Evolutionary conservation across 345 rosid genomes (phyloP).

Genomic region (Pistacia vera): DNA sequence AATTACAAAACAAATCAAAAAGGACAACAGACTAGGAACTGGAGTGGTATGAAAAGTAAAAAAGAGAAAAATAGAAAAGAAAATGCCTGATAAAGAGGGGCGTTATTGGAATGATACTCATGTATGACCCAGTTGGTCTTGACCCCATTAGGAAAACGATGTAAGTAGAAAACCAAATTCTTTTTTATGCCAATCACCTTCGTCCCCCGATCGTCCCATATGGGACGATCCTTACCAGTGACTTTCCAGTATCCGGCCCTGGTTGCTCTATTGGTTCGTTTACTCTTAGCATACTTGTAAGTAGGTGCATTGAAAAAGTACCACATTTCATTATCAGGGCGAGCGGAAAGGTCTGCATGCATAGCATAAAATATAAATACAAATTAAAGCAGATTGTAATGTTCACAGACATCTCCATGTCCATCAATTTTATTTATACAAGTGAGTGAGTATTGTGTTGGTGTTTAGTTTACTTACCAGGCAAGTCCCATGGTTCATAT

Average conservation of each 20-base stretch:
- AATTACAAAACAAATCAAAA: neutral
- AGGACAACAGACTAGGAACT: too few relatives aligned
- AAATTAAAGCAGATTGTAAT: neutral
- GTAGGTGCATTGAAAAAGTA: conserved; percentile 33
- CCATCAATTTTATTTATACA: too few relatives aligned
- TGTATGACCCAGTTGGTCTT: conserved; percentile 17
- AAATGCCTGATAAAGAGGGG: conserved; percentile 7
- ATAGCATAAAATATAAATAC: neutral
- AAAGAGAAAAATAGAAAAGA: neutral
- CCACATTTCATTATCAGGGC: conserved; percentile 34
- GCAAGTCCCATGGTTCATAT: conserved; percentile 33
- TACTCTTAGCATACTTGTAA: conserved; percentile 18
- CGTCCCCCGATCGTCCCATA: conserved; percentile 19
- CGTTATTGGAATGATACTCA: conserved; percentile 13
- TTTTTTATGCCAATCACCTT: conserved; percentile 44
- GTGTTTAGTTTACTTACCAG: conserved; percentile 27
- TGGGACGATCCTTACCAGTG: conserved; percentile 36
- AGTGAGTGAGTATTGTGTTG: neutral
- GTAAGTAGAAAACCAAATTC: conserved; percentile 38
- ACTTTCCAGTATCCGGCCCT: conserved; percentile 45
- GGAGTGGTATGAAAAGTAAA: too few relatives aligned
- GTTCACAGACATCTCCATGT: too few relatives aligned
- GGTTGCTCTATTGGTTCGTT: conserved; percentile 30
- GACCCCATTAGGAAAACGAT: neutral
- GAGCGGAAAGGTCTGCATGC: neutral